Percentiles rank a stretch among this genome's conserved stretches.
These are phyloP conservation scores for Phytophthora meadii DNA, from an alignment of 352 stramenopile genomes.

Conservation along the genomic window DNA sequence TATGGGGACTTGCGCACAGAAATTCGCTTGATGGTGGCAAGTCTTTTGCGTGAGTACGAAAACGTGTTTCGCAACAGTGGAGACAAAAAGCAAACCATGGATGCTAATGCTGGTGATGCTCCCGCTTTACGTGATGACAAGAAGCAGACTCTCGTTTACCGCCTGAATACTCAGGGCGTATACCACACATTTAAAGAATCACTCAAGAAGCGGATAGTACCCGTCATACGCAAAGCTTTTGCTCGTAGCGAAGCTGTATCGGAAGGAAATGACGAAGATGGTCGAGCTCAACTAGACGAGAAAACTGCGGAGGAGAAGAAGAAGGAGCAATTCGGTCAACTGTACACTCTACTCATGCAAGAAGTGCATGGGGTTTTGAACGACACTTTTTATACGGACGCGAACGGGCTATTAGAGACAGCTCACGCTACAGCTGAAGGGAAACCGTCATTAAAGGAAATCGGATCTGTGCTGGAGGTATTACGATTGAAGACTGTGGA, in stretches of 20 bases:
- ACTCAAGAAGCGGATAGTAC: constrained; percentile 84
- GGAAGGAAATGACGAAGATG: constrained; percentile 25
- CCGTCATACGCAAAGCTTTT: constrained; percentile 72
- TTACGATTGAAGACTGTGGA: constrained; percentile 66
- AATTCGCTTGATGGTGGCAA: constrained; percentile 62
- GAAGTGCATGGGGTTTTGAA: constrained; percentile 77
- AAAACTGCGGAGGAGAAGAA: constrained; percentile 42
- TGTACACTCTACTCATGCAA: constrained; percentile 80
- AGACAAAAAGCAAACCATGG: constrained; percentile 16
- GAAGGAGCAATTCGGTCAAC: constrained; percentile 64
- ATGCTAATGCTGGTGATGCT: constrained; percentile 17
- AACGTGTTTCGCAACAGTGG: constrained; percentile 27
- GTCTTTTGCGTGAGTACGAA: constrained; percentile 74
- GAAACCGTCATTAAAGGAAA: constrained; percentile 30
- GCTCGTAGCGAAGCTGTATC: constrained; percentile 29
- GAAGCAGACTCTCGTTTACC: constrained; percentile 76
- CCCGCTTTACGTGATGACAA: constrained; percentile 62
- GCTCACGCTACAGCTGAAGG: constrained; percentile 25
- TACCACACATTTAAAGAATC: constrained; percentile 88
- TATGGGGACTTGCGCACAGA: constrained; percentile 59
- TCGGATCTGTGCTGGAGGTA: constrained; percentile 38
- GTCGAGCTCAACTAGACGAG: constrained; percentile 5
- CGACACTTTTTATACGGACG: constrained; percentile 59
- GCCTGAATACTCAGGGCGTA: constrained; percentile 75
- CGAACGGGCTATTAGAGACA: constrained; percentile 44